phyloP scores from a whole-genome alignment of 495 filamentous ascomycete genomes.

The Aspergillus sparsus region DNA sequence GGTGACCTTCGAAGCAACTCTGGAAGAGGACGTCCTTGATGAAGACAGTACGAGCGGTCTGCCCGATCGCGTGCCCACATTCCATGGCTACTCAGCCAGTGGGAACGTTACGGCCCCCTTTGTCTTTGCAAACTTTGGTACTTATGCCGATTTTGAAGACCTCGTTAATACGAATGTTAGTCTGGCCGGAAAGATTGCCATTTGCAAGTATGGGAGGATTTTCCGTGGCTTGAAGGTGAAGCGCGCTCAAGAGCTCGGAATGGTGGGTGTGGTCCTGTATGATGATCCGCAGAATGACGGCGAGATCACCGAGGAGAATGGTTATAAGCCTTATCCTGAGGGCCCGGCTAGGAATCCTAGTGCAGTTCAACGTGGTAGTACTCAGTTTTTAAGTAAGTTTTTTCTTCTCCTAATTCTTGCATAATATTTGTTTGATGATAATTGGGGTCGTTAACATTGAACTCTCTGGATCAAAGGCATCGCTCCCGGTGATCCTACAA shows the following conservation, averaged over 20 bases:
- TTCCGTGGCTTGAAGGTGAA: constrained; percentile 94
- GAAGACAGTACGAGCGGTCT: constrained; percentile 78
- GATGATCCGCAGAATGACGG: constrained; percentile 90
- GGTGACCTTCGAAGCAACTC: constrained; percentile 74
- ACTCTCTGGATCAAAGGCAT: constrained; percentile 43
- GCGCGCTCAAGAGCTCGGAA: constrained; percentile 87
- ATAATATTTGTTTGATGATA: constrained; percentile 12
- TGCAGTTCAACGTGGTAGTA: constrained; percentile 90
- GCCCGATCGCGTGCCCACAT: constrained; percentile 78
- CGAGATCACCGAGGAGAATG: constrained; percentile 75
- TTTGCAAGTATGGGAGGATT: constrained; percentile 81
- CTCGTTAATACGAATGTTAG: constrained; percentile 72
- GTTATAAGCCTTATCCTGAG: constrained; percentile 76
- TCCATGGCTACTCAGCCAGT: constrained; percentile 91
- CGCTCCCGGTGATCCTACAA: constrained; percentile 72
- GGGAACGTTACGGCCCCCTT: constrained; percentile 86
- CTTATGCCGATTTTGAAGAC: constrained; percentile 81
- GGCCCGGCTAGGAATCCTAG: constrained; percentile 86
- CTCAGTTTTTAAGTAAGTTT: constrained; percentile 71
- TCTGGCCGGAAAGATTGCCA: constrained; percentile 80
- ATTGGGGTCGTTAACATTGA: not conserved
- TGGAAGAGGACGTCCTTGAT: constrained; percentile 84
- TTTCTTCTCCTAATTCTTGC: not conserved
- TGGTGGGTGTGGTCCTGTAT: constrained; percentile 84
- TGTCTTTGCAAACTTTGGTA: constrained; percentile 89